Conservation (phyloP, 169 alveolate species). For the Besnoitia besnoiti region DNA sequence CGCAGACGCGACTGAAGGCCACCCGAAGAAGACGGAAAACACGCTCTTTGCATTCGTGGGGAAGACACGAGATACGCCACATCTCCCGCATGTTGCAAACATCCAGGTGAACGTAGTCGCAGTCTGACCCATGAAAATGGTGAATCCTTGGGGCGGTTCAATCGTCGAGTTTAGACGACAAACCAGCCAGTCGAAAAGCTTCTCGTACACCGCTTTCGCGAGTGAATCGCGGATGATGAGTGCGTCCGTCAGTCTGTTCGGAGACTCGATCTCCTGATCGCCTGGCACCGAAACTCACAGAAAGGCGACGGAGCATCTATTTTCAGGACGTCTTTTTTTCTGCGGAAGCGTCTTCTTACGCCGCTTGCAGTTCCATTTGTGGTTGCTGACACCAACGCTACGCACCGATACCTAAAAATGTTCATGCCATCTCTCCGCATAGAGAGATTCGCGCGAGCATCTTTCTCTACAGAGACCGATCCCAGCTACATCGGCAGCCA, state of each 20-base stretch:
- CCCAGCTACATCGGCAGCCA: too few relatives aligned
- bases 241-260: neutral
- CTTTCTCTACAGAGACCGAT: too few relatives aligned
- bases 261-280: neutral
- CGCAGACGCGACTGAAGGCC: too few relatives aligned
- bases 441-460: too few relatives aligned
- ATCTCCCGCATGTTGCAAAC: too few relatives aligned
- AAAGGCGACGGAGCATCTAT: too few relatives aligned
- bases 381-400: too few relatives aligned
- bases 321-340: too few relatives aligned
- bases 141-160: slow-evolving; percentile 85
- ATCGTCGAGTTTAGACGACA: slow-evolving; percentile 91
- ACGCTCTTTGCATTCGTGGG: neutral
- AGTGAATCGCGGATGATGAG: slow-evolving; percentile 70
- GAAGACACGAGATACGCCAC: neutral
- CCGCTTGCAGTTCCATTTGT: too few relatives aligned
- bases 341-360: too few relatives aligned
- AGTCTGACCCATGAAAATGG: slow-evolving; percentile 87
- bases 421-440: too few relatives aligned
- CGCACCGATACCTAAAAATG: too few relatives aligned
- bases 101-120: neutral
- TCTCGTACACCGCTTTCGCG: slow-evolving; percentile 95
- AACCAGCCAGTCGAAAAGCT: slow-evolving; percentile 94
- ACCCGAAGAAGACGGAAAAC: neutral
- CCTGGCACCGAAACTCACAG: neutral